Evolutionary conservation across 2,329 filamentous ascomycete species (phyloP), one percentile per base, ranked within the genome.

Genomic region (Cercospora sp.): DNA sequence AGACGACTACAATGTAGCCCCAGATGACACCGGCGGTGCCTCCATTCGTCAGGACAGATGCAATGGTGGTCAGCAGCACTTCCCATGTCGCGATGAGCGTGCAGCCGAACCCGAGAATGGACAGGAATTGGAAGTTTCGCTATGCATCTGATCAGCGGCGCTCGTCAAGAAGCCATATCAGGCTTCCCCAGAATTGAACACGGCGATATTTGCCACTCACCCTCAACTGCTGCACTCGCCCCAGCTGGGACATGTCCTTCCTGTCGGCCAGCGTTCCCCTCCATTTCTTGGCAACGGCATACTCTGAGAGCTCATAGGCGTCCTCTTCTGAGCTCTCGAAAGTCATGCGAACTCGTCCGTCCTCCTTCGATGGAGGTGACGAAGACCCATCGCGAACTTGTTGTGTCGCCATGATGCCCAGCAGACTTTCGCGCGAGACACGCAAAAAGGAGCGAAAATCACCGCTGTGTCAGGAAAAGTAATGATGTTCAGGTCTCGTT

Each of bases 201-300:
- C 7, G 48, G 9, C 5, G 23, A 16, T 26, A n/a, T 13, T 28
- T 13, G 48, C 48, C 23, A 55, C 48, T 55, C 26, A 55, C 48
- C 16, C 48, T 55, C 48, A 71, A 55, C 62, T 73, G 68, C 60
- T 74, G 73, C 28, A 72, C 59, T 48, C 71, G 70, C 20, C 73
- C 73, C 28, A 74, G 63, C n/a, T 66, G 65, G 57, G 68, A 66
- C 72, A 74, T 74, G 7, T 73, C 72, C 26, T 67, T 69, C 33
- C 64, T 68, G 58, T 74, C 73, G 5, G 68, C 70, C 30, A 60
- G 64, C 26, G 72, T 72, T 0, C 71, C 72, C 59, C 69, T 72
- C 66, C 68, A 73, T 66, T 73, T 72, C 65, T 65, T 66, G 42
- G 66, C 68, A n/a, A 74, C 72, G 9, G 63, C 70, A 16, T 68